phyloP scores from a whole-genome alignment of 2,329 filamentous ascomycete genomes.

The Penicillium sclerotiorum region DNA sequence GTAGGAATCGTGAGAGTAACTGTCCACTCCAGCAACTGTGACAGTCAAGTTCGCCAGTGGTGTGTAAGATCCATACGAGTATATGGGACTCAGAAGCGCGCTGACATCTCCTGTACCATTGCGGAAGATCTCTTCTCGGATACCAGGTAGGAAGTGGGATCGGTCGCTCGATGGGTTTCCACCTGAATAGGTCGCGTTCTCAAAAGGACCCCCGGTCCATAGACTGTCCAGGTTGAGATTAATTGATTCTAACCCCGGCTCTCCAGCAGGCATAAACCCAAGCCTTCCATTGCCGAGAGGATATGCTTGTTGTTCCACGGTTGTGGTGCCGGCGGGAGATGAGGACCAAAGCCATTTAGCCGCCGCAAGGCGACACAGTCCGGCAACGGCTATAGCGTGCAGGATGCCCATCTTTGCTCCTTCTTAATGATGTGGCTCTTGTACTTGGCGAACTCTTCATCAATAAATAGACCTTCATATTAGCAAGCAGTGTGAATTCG shows the following conservation, averaged over 20 bases:
- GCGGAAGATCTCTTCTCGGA: slow-evolving; percentile 23
- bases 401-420: too few relatives aligned
- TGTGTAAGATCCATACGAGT: slow-evolving; percentile 25
- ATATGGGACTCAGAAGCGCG: slow-evolving; percentile 16
- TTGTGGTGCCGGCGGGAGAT: slow-evolving; percentile 1
- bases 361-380: background rate
- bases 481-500: too few relatives aligned
- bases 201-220: slow-evolving; percentile 31
- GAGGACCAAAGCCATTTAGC: slow-evolving; percentile 12
- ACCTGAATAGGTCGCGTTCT: slow-evolving; percentile 19
- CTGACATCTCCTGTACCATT: slow-evolving; percentile 25
- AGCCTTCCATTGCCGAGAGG: slow-evolving; percentile 10
- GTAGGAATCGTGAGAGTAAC: slow-evolving; percentile 15
- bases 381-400: too few relatives aligned
- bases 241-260: slow-evolving; percentile 7
- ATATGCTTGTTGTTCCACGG: slow-evolving; percentile 8
- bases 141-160: slow-evolving; percentile 18
- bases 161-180: slow-evolving; percentile 21
- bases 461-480: too few relatives aligned
- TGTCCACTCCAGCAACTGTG: slow-evolving; percentile 10
- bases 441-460: too few relatives aligned
- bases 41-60: slow-evolving; percentile 28
- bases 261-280: slow-evolving; percentile 6
- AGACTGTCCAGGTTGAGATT: slow-evolving; percentile 31
- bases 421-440: too few relatives aligned